Evolutionary conservation across 495 filamentous ascomycete species (phyloP).

Genomic region (Annulohypoxylon moriforme): DNA sequence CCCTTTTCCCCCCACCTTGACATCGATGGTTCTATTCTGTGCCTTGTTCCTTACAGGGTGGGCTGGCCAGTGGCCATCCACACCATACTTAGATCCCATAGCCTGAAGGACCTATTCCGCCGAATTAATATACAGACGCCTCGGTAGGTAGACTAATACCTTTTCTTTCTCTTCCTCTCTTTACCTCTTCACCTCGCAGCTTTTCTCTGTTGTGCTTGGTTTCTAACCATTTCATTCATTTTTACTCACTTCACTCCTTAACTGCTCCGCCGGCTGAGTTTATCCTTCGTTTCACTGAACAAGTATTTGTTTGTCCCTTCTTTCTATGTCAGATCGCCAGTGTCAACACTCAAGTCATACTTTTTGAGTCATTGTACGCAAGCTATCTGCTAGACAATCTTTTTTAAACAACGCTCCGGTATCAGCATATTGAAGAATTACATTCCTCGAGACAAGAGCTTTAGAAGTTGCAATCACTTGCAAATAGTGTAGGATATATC

Average conservation of each 20-base stretch:
- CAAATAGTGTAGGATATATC: conserved; percentile 15
- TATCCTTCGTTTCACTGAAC: conserved; percentile 51
- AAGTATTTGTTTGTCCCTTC: conserved; percentile 46
- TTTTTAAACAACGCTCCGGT: conserved; percentile 28
- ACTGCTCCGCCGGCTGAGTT: conserved; percentile 53
- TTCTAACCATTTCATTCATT: conserved; percentile 41
- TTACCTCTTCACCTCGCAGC: conserved; percentile 33
- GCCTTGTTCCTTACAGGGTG: conserved; percentile 13
- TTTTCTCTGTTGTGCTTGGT: conserved; percentile 39
- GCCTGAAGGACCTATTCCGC: conserved; percentile 26
- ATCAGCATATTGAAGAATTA: conserved; percentile 34
- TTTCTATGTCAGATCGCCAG: conserved; percentile 40
- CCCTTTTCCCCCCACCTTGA: conserved; percentile 32
- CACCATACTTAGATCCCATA: conserved; percentile 17
- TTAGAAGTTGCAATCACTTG: conserved; percentile 24
- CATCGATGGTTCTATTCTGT: conserved; percentile 22
- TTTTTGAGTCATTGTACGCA: conserved; percentile 18
- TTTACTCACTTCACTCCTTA: conserved; percentile 45
- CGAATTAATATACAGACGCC: conserved; percentile 37
- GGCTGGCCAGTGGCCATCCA: conserved; percentile 8
- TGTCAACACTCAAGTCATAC: conserved; percentile 25
- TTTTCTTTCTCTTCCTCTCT: conserved; percentile 33
- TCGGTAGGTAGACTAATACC: conserved; percentile 13
- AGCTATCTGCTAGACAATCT: conserved; percentile 18
- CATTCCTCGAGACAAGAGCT: conserved; percentile 39